Evolutionary conservation across 495 filamentous ascomycete genomes (phyloP), one percentile per base, ranked within the genome.

Genomic region (Choiromyces venosus): DNA sequence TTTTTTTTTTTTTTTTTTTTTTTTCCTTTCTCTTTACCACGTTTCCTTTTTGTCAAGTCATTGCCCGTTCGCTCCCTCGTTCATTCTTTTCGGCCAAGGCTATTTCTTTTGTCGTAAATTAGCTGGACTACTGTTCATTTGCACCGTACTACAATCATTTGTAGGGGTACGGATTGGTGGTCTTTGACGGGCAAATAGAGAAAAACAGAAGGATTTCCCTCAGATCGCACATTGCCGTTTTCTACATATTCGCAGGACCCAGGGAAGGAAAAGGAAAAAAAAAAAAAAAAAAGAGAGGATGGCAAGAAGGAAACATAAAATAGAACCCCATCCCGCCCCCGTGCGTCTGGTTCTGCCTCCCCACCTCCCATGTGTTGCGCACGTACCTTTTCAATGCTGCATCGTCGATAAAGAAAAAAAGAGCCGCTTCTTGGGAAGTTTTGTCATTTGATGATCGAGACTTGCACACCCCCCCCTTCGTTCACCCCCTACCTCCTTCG

Each of bases 351-450:
- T 25, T 52, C 44, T 52, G 21, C 44, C 44, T 52, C 44, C 44
- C 21, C 44, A n/a, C 44, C 38, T n/a, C n/a, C 73, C 75, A 77
- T 70, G 69, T 76, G 75, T 76, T 76, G 73, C 75, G 69, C 72
- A 69, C 75, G 68, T 76, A 76, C 73, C 75, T 77, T 74, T 77
- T 76, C 75, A 76, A 77, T 76, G 68, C 66, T 66, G 73, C 75
- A 75, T 76, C 74, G 69, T 52, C 44, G 44, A 52, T 52, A 52
- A n/a, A 69, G 39, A 69, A 70, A 65, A 74, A 38, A 77, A 77
- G 75, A 77, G 75, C 73, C 75, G 71, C 75, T 61, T 73, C 74
- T 77, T 76, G 75, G 67, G 73, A 67, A 66, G 74, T 77, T 77
- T 77, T 76, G 69, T 76, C 75, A 77, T 77, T 77, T 77, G 75